Conservation (phyloP, 176 grass and related monocot genomes). For the Neostapfia colusana region DNA sequence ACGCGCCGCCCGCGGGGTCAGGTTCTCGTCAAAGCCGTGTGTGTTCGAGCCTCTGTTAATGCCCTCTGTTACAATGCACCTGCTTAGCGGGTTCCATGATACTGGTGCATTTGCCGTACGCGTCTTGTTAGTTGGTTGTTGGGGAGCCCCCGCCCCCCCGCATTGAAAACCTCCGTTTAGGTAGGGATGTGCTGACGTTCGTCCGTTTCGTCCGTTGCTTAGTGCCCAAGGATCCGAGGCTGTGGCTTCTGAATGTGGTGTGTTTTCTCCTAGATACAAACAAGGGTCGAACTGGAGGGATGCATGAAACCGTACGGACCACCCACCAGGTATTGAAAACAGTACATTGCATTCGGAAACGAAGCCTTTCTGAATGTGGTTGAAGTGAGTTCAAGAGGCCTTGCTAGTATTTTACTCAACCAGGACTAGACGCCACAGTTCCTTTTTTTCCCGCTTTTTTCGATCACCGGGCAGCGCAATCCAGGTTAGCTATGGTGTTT, state of each 20-base stretch:
- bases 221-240: neutral
- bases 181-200: neutral
- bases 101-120: neutral
- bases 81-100: neutral
- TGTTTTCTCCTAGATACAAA: neutral
- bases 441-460: neutral
- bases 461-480: neutral
- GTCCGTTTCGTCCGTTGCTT: neutral
- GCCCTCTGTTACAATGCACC: neutral
- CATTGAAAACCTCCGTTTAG: neutral
- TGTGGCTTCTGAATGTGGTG: neutral
- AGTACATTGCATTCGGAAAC: neutral
- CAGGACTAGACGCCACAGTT: neutral
- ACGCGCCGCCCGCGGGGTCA: neutral
- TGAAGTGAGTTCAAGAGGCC: neutral
- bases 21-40: neutral
- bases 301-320: neutral
- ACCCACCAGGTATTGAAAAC: neutral
- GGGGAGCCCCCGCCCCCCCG: too few relatives aligned
- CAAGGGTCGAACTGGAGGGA: neutral
- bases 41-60: neutral
- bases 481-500: neutral
- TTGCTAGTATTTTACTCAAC: neutral
- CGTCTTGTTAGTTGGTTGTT: neutral
- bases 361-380: neutral